phyloP scores from a whole-genome alignment of 2,329 filamentous ascomycete species.

The Chalaropsis thielavioides region DNA sequence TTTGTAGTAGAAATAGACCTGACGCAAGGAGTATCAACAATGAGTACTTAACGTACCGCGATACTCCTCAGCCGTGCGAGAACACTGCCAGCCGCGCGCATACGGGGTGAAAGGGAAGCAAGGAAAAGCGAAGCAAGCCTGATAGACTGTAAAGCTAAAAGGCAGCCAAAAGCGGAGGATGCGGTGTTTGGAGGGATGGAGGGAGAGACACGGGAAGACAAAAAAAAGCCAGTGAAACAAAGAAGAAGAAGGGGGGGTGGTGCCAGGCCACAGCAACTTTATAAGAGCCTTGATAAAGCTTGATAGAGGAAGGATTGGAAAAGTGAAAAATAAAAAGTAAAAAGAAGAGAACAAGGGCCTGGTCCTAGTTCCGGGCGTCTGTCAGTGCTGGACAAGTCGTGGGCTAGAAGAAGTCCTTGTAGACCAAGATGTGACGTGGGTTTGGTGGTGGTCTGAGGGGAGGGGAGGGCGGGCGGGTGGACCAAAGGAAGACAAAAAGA shows the following conservation, averaged over 20 bases:
- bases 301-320: neutral
- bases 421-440: neutral
- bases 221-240: neutral
- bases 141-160: neutral
- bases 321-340: neutral
- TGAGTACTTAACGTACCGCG: constrained; percentile 29
- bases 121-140: neutral
- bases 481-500: constrained; percentile 4
- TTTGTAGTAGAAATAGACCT: constrained; percentile 28
- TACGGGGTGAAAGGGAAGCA: constrained; percentile 7
- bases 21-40: constrained; percentile 52
- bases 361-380: neutral
- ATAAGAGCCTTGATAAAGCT: neutral
- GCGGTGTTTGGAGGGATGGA: neutral
- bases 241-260: neutral
- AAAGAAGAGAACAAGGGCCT: neutral
- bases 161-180: constrained; percentile 2
- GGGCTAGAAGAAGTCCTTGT: neutral
- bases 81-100: constrained; percentile 18
- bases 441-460: neutral
- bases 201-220: neutral
- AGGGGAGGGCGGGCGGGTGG: too few relatives aligned
- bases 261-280: neutral
- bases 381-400: neutral
- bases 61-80: constrained; percentile 46